phyloP scores from a whole-genome alignment of 2,329 filamentous ascomycete species.

The Trichophyton verrucosum region DNA sequence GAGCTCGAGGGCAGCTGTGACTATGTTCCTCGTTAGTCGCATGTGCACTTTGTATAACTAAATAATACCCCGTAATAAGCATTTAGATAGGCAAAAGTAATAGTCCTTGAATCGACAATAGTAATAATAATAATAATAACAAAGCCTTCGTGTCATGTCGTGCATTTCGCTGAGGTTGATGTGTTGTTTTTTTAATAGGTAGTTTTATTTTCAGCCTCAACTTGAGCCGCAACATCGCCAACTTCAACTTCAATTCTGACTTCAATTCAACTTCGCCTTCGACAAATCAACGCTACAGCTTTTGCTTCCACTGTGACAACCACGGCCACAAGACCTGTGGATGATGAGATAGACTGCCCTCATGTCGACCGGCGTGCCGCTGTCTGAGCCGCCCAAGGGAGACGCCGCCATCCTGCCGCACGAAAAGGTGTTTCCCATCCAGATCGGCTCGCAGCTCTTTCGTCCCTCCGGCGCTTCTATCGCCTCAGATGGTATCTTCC shows the following conservation, averaged over 20 bases:
- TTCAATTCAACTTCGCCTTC: too few species aligned
- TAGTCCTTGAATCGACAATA: too few species aligned
- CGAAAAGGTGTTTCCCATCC: conserved; percentile 56
- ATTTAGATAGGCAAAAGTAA: not conserved
- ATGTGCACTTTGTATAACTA: not conserved
- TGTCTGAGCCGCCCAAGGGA: conserved; percentile 5
- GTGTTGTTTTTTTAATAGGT: too few species aligned
- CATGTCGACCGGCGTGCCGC: not conserved
- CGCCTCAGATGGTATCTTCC: conserved; percentile 53
- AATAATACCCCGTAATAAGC: not conserved
- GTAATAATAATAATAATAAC: too few species aligned
- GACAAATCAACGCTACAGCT: not conserved
- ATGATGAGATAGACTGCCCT: not conserved
- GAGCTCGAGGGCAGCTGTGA: not conserved
- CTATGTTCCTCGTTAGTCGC: not conserved
- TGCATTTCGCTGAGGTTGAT: too few species aligned
- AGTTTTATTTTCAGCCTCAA: too few species aligned
- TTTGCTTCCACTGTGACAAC: not conserved
- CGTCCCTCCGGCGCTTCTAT: conserved; percentile 57
- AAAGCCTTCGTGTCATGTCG: too few species aligned
- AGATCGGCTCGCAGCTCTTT: conserved; percentile 58
- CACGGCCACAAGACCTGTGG: not conserved
- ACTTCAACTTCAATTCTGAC: too few species aligned
- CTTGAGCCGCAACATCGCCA: too few species aligned
- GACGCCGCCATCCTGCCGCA: conserved; percentile 32